Evolutionary conservation across 345 rosid species (phyloP).

Genomic region (Linum trigynum): DNA sequence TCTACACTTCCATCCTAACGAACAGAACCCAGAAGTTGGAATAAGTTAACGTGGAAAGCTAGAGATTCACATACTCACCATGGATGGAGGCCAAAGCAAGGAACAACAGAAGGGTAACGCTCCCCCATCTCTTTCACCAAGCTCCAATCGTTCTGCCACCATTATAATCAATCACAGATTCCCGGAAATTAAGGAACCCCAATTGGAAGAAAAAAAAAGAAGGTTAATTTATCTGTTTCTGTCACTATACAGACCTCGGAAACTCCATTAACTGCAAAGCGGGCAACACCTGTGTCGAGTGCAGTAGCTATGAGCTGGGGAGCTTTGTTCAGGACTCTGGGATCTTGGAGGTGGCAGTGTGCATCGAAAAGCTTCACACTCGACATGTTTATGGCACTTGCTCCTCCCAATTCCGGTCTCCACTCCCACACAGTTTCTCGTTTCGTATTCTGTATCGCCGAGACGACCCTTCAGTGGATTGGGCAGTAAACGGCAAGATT

Average conservation of each 20-base stretch:
- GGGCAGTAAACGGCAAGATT: no score
- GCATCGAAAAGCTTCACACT: slow-evolving; percentile 70
- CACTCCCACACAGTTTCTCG: not conserved
- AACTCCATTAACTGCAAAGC: slow-evolving; percentile 82
- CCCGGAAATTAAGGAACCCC: not conserved
- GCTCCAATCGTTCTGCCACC: slow-evolving; percentile 66
- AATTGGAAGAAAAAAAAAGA: not conserved
- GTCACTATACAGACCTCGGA: slow-evolving; percentile 36
- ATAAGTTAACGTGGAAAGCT: not conserved
- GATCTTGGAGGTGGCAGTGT: slow-evolving; percentile 97
- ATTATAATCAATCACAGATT: not conserved
- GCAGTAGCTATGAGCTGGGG: slow-evolving; percentile 58
- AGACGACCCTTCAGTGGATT: no score
- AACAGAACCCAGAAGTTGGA: not conserved
- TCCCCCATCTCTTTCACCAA: slow-evolving; percentile 66
- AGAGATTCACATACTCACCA: slow-evolving; percentile 32
- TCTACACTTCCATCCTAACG: not conserved
- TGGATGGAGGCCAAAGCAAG: slow-evolving; percentile 94
- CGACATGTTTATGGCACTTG: not conserved
- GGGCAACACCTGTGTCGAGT: slow-evolving; percentile 43
- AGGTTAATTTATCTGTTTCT: not conserved
- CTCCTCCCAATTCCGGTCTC: not conserved
- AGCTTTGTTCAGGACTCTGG: slow-evolving; percentile 51
- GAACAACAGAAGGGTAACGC: slow-evolving; percentile 54
- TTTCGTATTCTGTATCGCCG: no score